Evolutionary conservation across 805 yeast species (phyloP).

Genomic region (Candida gorgasii): DNA sequence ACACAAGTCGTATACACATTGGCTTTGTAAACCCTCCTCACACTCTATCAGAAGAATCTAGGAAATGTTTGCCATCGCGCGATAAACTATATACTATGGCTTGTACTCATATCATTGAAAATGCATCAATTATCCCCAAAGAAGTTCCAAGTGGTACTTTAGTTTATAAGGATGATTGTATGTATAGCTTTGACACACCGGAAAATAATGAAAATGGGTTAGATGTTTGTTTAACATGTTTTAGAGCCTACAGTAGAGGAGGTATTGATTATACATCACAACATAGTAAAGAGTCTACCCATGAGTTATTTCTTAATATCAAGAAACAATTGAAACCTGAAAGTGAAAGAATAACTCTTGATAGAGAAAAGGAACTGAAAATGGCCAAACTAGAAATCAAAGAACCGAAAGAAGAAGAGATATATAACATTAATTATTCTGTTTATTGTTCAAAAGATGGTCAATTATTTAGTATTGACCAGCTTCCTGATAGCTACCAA

Average conservation of each 20-base stretch:
- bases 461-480: conserved; percentile 24
- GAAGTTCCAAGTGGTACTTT: conserved; percentile 9
- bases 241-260: conserved; percentile 62
- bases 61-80: conserved; percentile 1
- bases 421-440: conserved; percentile 48
- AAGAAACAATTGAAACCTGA: conserved; percentile 49
- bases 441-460: conserved; percentile 42
- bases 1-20: too few species aligned
- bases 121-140: background rate
- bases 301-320: conserved; percentile 61
- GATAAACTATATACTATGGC: too few species aligned
- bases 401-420: conserved; percentile 61
- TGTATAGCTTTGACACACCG: conserved; percentile 78
- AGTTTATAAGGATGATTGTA: conserved; percentile 81
- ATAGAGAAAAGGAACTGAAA: conserved; percentile 39
- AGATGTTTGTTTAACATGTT: conserved; percentile 75
- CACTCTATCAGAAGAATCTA: too few species aligned
- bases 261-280: conserved; percentile 50
- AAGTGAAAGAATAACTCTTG: conserved; percentile 21
- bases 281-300: conserved; percentile 56
- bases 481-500: conserved; percentile 23
- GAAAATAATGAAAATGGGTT: conserved; percentile 52
- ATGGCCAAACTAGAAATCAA: conserved; percentile 67
- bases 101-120: conserved; percentile 2
- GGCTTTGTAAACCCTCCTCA: too few species aligned